Conservation (phyloP, 1,139 yeast genomes). For the Pichia sp. region DNA sequence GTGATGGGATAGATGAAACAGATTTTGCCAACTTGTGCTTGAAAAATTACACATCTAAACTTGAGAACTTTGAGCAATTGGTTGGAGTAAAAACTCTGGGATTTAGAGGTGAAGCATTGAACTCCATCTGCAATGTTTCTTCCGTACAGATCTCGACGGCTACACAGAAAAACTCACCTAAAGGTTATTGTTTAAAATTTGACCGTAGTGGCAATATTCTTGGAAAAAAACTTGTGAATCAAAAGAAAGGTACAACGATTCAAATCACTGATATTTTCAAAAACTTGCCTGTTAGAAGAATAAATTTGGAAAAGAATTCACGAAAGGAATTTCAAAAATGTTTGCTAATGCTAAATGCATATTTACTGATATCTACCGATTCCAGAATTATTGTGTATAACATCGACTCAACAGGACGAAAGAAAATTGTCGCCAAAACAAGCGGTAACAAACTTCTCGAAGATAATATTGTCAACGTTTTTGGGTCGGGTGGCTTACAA, state of each 20-base stretch:
- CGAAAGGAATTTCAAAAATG: slow-evolving; percentile 69
- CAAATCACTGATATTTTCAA: slow-evolving; percentile 45
- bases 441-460: slow-evolving; percentile 39
- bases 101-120: slow-evolving; percentile 80
- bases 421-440: slow-evolving; percentile 39
- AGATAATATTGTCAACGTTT: slow-evolving; percentile 58
- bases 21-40: slow-evolving; percentile 60
- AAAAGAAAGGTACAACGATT: slow-evolving; percentile 55
- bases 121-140: slow-evolving; percentile 53
- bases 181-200: slow-evolving; percentile 46
- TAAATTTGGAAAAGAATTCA: slow-evolving; percentile 59
- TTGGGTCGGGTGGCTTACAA: slow-evolving; percentile 56
- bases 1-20: slow-evolving; percentile 53
- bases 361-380: slow-evolving; percentile 52
- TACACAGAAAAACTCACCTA: slow-evolving; percentile 41
- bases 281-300: slow-evolving; percentile 65
- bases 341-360: slow-evolving; percentile 53
- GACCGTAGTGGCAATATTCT: slow-evolving; percentile 43
- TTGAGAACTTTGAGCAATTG: slow-evolving; percentile 50
- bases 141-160: slow-evolving; percentile 50
- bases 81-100: slow-evolving; percentile 52
- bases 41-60: slow-evolving; percentile 78
- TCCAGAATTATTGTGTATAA: slow-evolving; percentile 56
- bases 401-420: slow-evolving; percentile 38
- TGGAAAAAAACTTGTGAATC: slow-evolving; percentile 35